Evolutionary conservation across 495 filamentous ascomycete species (phyloP).

Genomic region (Lophium mytilinum): DNA sequence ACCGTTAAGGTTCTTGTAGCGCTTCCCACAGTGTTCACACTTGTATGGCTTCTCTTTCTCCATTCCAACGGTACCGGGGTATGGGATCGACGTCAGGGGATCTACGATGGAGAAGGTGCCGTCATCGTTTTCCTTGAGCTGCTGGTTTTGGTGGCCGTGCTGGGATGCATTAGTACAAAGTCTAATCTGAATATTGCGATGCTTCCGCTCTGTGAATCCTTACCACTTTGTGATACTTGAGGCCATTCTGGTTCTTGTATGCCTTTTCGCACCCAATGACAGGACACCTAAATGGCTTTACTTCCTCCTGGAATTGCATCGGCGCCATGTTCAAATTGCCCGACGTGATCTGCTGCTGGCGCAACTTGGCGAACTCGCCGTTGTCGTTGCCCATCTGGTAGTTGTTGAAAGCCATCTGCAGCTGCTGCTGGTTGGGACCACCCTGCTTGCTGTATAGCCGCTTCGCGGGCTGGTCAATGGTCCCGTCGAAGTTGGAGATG

Average conservation of each 20-base stretch:
- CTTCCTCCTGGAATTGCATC: conserved; percentile 46
- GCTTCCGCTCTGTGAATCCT: too few species aligned
- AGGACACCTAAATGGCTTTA: conserved; percentile 94
- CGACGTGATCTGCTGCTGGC: conserved; percentile 67
- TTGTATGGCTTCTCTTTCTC: conserved; percentile 99
- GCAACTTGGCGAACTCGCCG: conserved; percentile 60
- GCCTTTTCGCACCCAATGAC: conserved; percentile 99
- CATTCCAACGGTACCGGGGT: conserved; percentile 95
- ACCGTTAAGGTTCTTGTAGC: conserved; percentile 94
- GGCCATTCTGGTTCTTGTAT: conserved; percentile 98
- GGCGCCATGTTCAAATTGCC: conserved; percentile 24
- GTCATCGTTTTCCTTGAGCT: conserved; percentile 88
- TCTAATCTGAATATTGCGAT: too few species aligned
- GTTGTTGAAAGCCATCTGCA: conserved; percentile 56
- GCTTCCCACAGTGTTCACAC: conserved; percentile 92
- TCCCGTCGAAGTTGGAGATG: conserved; percentile 42
- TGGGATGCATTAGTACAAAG: conserved; percentile 36
- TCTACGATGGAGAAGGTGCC: conserved; percentile 98
- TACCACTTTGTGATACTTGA: conserved; percentile 79
- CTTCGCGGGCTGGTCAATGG: conserved; percentile 94
- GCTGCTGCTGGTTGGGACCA: conserved; percentile 46
- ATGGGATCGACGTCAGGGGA: conserved; percentile 85
- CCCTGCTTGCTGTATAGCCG: conserved; percentile 80
- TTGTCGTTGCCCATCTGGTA: conserved; percentile 61
- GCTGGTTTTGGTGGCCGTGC: conserved; percentile 95